A percentile compares a stretch with the other conserved stretches of the same genome.
These are phyloP conservation scores for Exsudoporus floridanus DNA, from an alignment of 1,284 basidiomycete species.

Conservation along the genomic window DNA sequence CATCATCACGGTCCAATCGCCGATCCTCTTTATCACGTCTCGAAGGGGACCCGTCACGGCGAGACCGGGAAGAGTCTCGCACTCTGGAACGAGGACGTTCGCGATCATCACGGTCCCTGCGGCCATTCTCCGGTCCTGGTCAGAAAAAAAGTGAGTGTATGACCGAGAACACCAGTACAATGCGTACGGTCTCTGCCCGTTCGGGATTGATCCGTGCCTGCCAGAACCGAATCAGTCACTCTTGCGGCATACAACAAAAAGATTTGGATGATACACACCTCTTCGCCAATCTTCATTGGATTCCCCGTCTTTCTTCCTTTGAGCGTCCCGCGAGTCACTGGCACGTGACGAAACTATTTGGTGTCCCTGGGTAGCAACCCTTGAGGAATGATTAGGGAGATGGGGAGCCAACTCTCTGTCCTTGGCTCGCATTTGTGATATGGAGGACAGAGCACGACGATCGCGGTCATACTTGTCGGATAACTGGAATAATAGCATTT, in stretches of 20 bases:
- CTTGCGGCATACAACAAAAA: neutral
- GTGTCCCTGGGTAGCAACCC: slow-evolving; percentile 43
- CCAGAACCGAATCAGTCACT: slow-evolving; percentile 3
- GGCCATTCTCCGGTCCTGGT: slow-evolving; percentile 49
- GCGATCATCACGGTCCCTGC: slow-evolving; percentile 58
- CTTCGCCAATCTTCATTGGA: slow-evolving; percentile 77
- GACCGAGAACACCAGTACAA: slow-evolving; percentile 1
- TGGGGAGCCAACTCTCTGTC: slow-evolving; percentile 71
- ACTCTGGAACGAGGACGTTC: slow-evolving; percentile 58
- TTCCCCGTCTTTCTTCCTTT: slow-evolving; percentile 70
- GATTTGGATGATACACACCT: slow-evolving; percentile 45
- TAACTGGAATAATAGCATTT: slow-evolving; percentile 45
- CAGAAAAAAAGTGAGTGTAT: slow-evolving; percentile 10
- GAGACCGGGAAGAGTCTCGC: slow-evolving; percentile 58
- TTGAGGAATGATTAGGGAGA: slow-evolving; percentile 45
- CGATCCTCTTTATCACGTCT: slow-evolving; percentile 47
- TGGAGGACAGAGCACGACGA: slow-evolving; percentile 55
- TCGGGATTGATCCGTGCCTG: slow-evolving; percentile 52
- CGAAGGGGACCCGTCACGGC: slow-evolving; percentile 54
- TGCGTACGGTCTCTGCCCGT: slow-evolving; percentile 58
- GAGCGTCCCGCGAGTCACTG: slow-evolving; percentile 55
- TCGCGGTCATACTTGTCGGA: slow-evolving; percentile 86
- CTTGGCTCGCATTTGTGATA: slow-evolving; percentile 51
- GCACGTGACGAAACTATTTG: slow-evolving; percentile 46
- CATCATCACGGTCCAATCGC: slow-evolving; percentile 36